Evolutionary conservation across 192 early-diverging fungal genomes (phyloP).

Genomic region (Ambispora gerdemannii): DNA sequence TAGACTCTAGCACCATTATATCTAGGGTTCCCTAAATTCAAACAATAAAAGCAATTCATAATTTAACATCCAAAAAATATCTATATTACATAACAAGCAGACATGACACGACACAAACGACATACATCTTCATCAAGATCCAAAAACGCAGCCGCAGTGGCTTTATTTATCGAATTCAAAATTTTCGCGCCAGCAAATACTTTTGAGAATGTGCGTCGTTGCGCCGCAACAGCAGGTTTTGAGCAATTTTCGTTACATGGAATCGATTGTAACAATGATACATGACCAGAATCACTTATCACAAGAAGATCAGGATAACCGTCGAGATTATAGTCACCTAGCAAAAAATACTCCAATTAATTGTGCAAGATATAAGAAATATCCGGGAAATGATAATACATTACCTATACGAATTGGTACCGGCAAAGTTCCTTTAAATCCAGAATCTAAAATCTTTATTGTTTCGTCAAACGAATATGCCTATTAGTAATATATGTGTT

Average conservation of each 20-base stretch:
- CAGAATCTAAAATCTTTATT: conserved; percentile 44
- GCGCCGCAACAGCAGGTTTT: conserved; percentile 40
- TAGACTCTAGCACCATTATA: conserved; percentile 63
- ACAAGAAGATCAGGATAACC: conserved; percentile 89
- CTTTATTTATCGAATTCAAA: conserved; percentile 48
- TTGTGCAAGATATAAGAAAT: no score
- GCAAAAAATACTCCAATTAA: background rate
- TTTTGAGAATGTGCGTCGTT: conserved; percentile 60
- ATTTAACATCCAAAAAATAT: conserved; percentile 7
- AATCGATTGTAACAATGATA: conserved; percentile 66
- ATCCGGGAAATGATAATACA: no score
- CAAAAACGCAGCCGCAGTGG: conserved; percentile 72
- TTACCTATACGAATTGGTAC: conserved; percentile 55
- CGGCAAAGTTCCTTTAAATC: conserved; percentile 53
- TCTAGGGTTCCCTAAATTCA: conserved; percentile 71
- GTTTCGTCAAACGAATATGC: conserved; percentile 44
- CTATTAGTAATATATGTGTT: conserved; percentile 23
- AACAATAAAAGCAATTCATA: background rate
- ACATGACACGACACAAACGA: conserved; percentile 55
- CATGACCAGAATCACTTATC: conserved; percentile 51
- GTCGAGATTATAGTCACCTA: conserved; percentile 84
- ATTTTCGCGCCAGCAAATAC: conserved; percentile 63
- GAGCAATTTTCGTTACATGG: conserved; percentile 55
- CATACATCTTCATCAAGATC: conserved; percentile 87
- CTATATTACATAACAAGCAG: conserved; percentile 90